These are phyloP conservation scores for Penicillium concentricum DNA, from an alignment of 2,329 filamentous ascomycete genomes.

Conservation along the genomic window DNA sequence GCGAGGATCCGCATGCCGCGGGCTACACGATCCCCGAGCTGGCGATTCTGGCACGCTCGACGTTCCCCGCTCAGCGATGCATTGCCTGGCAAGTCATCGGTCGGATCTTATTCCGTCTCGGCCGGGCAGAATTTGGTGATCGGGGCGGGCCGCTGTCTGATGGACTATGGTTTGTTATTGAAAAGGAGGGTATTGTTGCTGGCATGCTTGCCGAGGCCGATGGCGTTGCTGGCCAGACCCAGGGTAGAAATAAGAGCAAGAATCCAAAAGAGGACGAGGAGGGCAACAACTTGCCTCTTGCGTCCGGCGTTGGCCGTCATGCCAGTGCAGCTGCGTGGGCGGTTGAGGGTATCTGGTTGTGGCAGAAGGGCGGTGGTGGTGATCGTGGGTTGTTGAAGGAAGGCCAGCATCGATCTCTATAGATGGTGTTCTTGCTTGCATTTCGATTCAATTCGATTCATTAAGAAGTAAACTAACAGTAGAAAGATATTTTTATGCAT, in stretches of 20 bases:
- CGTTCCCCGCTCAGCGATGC: constrained; percentile 82
- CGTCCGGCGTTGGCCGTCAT: constrained; percentile 55
- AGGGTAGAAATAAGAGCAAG: constrained; percentile 8
- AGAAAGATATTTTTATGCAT: not conserved
- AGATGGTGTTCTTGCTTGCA: not conserved
- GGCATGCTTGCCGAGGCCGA: constrained; percentile 74
- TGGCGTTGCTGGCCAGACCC: constrained; percentile 51
- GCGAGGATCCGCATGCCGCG: constrained; percentile 84
- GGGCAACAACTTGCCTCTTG: constrained; percentile 6
- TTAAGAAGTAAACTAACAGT: not conserved
- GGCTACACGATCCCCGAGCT: constrained; percentile 92
- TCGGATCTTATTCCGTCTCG: constrained; percentile 77
- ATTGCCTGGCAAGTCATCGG: constrained; percentile 90
- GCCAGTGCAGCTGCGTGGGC: constrained; percentile 80
- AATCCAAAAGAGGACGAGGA: constrained; percentile 1
- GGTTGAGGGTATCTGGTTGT: constrained; percentile 85
- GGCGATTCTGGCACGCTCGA: constrained; percentile 73
- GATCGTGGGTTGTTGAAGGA: constrained; percentile 43
- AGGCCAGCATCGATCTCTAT: constrained; percentile 30
- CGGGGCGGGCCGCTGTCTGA: constrained; percentile 64
- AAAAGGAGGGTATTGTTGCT: constrained; percentile 73
- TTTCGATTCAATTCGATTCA: not conserved
- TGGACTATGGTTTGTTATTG: constrained; percentile 79
- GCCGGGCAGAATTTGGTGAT: constrained; percentile 67
- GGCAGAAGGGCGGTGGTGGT: constrained; percentile 66